These are phyloP conservation scores for Plenodomus lindquistii DNA, from an alignment of 2,329 filamentous ascomycete genomes.

Conservation along the genomic window DNA sequence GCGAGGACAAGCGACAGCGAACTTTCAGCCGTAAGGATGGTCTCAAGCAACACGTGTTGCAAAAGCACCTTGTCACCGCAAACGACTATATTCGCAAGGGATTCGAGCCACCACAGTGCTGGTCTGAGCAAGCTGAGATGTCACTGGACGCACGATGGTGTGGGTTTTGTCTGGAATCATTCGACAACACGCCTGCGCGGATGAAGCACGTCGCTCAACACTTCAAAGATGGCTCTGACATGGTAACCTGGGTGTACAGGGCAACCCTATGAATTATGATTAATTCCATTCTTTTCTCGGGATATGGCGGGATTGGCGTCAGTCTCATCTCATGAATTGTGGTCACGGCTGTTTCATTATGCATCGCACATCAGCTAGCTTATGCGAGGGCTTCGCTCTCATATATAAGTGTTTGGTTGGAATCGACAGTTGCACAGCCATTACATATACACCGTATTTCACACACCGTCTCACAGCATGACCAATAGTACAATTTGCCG, in stretches of 20 bases:
- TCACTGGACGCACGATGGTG: conserved; percentile 17
- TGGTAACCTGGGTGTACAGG: conserved; percentile 6
- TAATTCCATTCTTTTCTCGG: no score
- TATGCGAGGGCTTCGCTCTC: no score
- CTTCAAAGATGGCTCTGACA: conserved; percentile 8
- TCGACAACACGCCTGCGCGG: conserved; percentile 4
- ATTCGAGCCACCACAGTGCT: conserved; percentile 10
- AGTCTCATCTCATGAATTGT: no score
- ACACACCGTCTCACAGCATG: no score
- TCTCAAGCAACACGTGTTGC: conserved; percentile 17
- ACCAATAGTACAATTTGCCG: no score
- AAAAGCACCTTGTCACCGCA: conserved; percentile 6
- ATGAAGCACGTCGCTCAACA: conserved; percentile 20
- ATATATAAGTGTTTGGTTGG: no score
- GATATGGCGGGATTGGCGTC: no score
- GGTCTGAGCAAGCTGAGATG: not conserved
- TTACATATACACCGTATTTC: no score
- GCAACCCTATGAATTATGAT: no score
- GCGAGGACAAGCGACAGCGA: not conserved
- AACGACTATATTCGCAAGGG: not conserved
- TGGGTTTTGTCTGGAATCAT: conserved; percentile 13
- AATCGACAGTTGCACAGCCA: no score
- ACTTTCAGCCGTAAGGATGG: conserved; percentile 17
- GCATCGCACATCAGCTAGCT: no score
- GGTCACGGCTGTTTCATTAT: no score